Base-by-base conservation (phyloP, 1,284 basidiomycete species). In the Rhodotorula sp. region DNA sequence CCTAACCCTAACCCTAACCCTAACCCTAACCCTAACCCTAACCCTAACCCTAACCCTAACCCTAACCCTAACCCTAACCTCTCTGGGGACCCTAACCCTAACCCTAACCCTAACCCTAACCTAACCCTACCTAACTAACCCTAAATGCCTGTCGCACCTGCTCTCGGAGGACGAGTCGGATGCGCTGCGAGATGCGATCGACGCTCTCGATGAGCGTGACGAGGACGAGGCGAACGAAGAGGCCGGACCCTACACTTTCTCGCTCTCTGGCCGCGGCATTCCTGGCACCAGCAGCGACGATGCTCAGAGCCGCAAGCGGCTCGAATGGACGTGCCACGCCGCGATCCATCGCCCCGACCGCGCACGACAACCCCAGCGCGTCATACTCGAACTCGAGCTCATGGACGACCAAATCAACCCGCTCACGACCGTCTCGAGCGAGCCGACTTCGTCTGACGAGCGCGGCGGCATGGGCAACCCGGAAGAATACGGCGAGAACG, bases 311-410 rank as follows among this genome's bases (percentile, higher is more conserved):
- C 53, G 34, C 27, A 64, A 63, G 10, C 61, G 70, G 13, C 83
- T 84, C 27, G 82, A 83, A 27, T 94, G 92, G 92, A 88, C 87
- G 1, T 91, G 90, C 76, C 94, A 91, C 90, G 92, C 91, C 76
- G 91, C 91, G 0, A 86, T 90, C 0, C 91, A 94, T 81, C 85
- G 89, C 21, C 88, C 87, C 76, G 55, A 77, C 61, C 71, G 34
- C 72, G 77, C 78, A 50, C 80, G 55, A 69, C 79, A 71, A 62
- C 78, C 69, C 73, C 77, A 81, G 66, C 79, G 86, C 63, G 86
- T 92, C 76, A 85, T 92, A 46, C 85, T 94, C 78, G 92, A 95
- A 80, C 91, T 94, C 75, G 92, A 94, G 81, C 84, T 92, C 34
- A 90, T 93, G 78, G 81, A 84, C 61, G 92, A 94, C 79, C 77